Evolutionary conservation across 2,329 filamentous ascomycete species (phyloP), one percentile per base, ranked within the genome.

Genomic region (Neofusicoccum parvum): DNA sequence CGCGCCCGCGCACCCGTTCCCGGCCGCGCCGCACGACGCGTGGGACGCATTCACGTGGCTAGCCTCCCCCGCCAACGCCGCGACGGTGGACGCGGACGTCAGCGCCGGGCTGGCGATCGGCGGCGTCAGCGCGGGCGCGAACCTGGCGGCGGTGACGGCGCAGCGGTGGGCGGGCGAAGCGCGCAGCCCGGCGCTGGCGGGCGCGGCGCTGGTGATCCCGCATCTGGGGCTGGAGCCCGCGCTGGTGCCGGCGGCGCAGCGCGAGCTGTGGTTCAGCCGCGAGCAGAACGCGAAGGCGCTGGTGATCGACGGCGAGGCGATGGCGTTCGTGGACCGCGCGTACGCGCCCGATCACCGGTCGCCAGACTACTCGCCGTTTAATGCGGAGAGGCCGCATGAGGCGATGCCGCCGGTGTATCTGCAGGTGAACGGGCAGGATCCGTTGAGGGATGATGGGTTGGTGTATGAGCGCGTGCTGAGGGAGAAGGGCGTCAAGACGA

Each of bases 11-110:
- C 11, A 53, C 50, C 50, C 50, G 15, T 53, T 53, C 34, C 50
- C 50, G 1, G 50, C 50, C 15, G 50, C 50, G 14, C 32, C 50
- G 23, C 32, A 53, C 50, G 50, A 53, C 50, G 50, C 14, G 5
- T 53, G 50, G 50, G 50, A 53, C 50, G 74, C 73, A 2, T 39
- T 78, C 0, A 68, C 71, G 64, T 79, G 76, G 73, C 69, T 77
- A 1, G 17, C 50, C 15, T 4, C 17, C 6, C 50, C 53, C 5
- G 2, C 9, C 36, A 45, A 41, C 53, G 53, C 36, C 2, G 17
- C 37, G 11, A n/a, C 37, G 12, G 17, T 58, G n/a, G 53, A 37
- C 53, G 53, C 53, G 3, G 53, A 58, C 53, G 14, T 45, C 4
- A 9, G 37, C 53, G 53, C 7, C 5, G 53, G 53, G 5, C 17